A percentile compares a stretch with the other conserved stretches of the same genome.
phyloP scores from a whole-genome alignment of 306 rosid species.

The Cotoneaster glaucophyllus region DNA sequence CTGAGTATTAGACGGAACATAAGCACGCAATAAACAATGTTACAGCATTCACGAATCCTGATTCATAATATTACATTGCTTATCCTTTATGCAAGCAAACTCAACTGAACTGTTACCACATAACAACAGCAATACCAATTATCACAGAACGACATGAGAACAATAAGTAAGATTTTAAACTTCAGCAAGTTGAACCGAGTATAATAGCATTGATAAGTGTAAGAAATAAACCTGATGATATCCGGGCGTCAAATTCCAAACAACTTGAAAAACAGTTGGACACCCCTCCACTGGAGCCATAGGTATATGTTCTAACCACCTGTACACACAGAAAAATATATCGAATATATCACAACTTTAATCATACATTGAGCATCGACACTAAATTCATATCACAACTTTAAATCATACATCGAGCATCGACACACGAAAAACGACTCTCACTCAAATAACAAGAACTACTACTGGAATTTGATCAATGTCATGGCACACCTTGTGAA shows the following conservation, averaged over 20 bases:
- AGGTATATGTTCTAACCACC: constrained; percentile 62
- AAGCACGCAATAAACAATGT: not conserved
- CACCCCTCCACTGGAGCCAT: constrained; percentile 79
- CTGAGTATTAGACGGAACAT: not conserved
- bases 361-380: not conserved
- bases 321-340: constrained; percentile 25
- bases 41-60: not conserved
- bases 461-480: not conserved
- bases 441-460: not conserved
- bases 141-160: not conserved
- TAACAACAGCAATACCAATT: not conserved
- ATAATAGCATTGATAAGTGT: constrained; percentile 1
- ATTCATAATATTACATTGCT: not conserved
- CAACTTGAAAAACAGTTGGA: constrained; percentile 70
- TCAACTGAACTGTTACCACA: not conserved
- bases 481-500: constrained; percentile 49
- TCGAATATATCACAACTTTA: constrained; percentile 10
- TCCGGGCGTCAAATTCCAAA: constrained; percentile 73
- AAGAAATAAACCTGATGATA: constrained; percentile 56
- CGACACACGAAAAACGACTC: not conserved
- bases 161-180: not conserved
- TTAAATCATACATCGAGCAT: not conserved
- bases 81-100: not conserved
- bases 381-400: constrained; percentile 5
- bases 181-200: not conserved